Conservation (phyloP, 2,329 filamentous ascomycete species). For the Alternaria triticina region DNA sequence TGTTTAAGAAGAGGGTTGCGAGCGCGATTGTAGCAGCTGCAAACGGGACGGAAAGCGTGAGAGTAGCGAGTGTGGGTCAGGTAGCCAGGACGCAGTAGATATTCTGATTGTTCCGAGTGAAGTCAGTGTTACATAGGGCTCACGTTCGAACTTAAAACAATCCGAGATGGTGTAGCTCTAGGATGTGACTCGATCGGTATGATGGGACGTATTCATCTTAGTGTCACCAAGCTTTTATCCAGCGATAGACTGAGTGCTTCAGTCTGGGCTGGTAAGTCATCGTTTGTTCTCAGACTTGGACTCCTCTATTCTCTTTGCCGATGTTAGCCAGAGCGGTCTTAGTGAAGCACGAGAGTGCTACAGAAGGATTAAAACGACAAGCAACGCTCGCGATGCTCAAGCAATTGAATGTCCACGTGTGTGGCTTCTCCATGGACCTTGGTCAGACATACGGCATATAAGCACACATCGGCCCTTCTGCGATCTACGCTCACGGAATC, state of each 20-base stretch:
- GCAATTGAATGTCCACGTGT: no score
- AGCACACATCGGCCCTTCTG: background rate
- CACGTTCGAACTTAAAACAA: background rate
- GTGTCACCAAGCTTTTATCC: background rate
- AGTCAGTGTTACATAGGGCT: background rate
- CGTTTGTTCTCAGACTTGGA: background rate
- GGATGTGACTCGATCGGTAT: accelerated
- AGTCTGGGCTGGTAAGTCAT: background rate
- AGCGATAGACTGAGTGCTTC: background rate
- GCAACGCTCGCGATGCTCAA: background rate
- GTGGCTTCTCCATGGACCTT: background rate
- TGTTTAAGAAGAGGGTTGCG: no score
- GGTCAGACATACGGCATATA: background rate
- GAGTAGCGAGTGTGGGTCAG: no score
- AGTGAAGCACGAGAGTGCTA: background rate
- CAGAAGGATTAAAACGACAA: no score
- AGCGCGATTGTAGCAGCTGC: no score
- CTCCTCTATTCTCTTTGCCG: background rate
- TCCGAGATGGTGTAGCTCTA: accelerated
- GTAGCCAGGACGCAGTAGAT: no score
- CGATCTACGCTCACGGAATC: background rate
- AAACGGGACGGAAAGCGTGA: no score
- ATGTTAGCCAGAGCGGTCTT: background rate
- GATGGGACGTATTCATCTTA: accelerated
- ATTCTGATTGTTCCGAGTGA: no score